Conservation (phyloP, 805 yeast species). For the Wickerhamomyces sydowiorum region DNA sequence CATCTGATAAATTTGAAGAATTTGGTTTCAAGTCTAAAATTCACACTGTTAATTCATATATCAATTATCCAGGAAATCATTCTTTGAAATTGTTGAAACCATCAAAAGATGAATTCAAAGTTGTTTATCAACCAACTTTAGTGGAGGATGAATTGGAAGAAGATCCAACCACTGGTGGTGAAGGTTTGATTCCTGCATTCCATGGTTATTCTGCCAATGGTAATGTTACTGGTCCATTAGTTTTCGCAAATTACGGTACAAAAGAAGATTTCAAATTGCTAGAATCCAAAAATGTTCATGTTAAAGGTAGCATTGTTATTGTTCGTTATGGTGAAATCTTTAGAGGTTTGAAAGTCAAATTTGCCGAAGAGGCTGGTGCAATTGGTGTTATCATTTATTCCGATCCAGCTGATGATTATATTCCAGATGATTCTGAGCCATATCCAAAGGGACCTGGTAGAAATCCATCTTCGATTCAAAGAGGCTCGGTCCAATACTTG, state of each 20-base stretch:
- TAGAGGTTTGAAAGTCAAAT: slow-evolving; percentile 71
- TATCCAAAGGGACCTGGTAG: slow-evolving; percentile 78
- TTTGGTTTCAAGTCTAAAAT: slow-evolving; percentile 51
- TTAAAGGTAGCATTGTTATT: slow-evolving; percentile 57
- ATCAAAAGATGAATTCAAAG: slow-evolving; percentile 12
- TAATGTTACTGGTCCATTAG: slow-evolving; percentile 58
- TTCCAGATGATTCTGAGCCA: slow-evolving; percentile 51
- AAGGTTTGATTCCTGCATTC: slow-evolving; percentile 59
- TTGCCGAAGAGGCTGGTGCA: slow-evolving; percentile 70
- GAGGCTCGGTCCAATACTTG: slow-evolving; percentile 68
- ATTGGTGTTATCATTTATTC: slow-evolving; percentile 60
- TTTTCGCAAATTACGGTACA: slow-evolving; percentile 69
- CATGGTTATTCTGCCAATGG: slow-evolving; percentile 76
- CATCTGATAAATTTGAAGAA: slow-evolving; percentile 49
- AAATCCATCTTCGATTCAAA: slow-evolving; percentile 68
- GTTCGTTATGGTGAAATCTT: slow-evolving; percentile 61
- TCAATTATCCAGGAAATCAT: slow-evolving; percentile 58
- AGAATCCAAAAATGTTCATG: slow-evolving; percentile 38
- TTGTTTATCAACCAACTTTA: slow-evolving; percentile 46
- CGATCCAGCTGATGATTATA: slow-evolving; percentile 63
- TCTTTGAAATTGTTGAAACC: slow-evolving; percentile 36
- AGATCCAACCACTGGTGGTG: slow-evolving; percentile 37
- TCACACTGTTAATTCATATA: slow-evolving; percentile 55
- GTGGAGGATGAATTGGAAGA: slow-evolving; percentile 47
- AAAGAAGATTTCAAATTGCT: slow-evolving; percentile 51